These are phyloP conservation scores for Ephemerocybe angulata DNA, from an alignment of 768 basidiomycete genomes.

Conservation along the genomic window DNA sequence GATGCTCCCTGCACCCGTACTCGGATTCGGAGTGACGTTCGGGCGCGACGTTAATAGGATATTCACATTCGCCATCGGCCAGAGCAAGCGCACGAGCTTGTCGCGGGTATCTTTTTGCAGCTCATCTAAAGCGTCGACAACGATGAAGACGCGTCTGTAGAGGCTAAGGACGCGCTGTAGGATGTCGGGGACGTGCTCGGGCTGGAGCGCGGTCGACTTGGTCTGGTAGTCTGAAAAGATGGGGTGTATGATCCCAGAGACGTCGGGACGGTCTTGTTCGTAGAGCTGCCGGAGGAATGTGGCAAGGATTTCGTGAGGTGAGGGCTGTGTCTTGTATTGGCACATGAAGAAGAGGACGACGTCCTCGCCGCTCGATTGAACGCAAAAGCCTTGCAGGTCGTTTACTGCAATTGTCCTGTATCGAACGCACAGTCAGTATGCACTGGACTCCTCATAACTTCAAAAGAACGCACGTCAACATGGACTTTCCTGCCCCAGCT, in stretches of 20 bases:
- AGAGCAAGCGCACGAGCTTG: not conserved
- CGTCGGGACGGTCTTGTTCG: not conserved
- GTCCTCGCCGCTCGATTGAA: not conserved
- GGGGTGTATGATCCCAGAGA: not conserved
- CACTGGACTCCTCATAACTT: not conserved
- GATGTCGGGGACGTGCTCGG: not conserved
- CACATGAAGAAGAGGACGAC: not conserved
- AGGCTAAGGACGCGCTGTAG: not conserved
- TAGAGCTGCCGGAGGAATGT: not conserved
- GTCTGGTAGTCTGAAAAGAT: not conserved
- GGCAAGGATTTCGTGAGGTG: not conserved
- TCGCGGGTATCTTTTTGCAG: not conserved
- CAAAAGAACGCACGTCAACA: not conserved
- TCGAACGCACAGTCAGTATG: not conserved
- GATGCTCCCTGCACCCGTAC: not conserved
- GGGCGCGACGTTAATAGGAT: constrained; percentile 4
- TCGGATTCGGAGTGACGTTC: too few relatives aligned
- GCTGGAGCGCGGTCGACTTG: not conserved
- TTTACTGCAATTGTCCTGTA: not conserved
- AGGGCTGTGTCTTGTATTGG: not conserved
- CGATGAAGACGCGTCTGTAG: not conserved
- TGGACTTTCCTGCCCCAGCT: not conserved
- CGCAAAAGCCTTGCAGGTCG: not conserved
- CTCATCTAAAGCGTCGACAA: constrained; percentile 4
- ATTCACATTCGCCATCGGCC: not conserved